phyloP scores from a whole-genome alignment of 1,284 basidiomycete species.

The Boletus semigastroideus region DNA sequence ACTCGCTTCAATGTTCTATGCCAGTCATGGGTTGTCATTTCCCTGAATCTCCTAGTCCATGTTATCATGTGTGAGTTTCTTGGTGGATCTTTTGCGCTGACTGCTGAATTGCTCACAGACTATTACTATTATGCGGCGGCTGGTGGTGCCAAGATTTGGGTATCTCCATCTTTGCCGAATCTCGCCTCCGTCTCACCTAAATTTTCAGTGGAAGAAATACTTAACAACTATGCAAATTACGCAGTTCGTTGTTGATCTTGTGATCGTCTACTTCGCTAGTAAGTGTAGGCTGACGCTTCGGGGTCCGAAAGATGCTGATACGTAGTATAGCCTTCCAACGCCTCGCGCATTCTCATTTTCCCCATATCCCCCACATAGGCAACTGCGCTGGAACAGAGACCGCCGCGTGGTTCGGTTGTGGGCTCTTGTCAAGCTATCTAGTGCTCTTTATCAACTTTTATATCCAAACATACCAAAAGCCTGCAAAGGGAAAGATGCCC shows the following conservation, averaged over 20 bases:
- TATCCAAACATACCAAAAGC: slow-evolving; percentile 79
- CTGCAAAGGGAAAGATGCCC: slow-evolving; percentile 42
- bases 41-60: slow-evolving; percentile 91
- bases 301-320: slow-evolving; percentile 10
- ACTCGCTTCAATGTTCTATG: slow-evolving; percentile 7
- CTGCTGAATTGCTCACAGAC: slow-evolving; percentile 48
- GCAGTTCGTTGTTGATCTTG: slow-evolving; percentile 91
- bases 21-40: slow-evolving; percentile 96
- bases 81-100: not conserved
- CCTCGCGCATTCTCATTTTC: slow-evolving; percentile 67
- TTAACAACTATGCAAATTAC: slow-evolving; percentile 94
- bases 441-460: slow-evolving; percentile 92
- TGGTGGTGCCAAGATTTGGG: slow-evolving; percentile 94
- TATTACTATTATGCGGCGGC: slow-evolving; percentile 98
- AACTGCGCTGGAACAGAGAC: slow-evolving; percentile 88
- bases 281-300: slow-evolving; percentile 38
- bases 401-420: slow-evolving; percentile 89
- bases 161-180: slow-evolving; percentile 38
- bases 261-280: slow-evolving; percentile 93
- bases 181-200: slow-evolving; percentile 2
- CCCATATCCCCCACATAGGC: slow-evolving; percentile 64
- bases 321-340: slow-evolving; percentile 75
- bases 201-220: slow-evolving; percentile 89
- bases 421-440: slow-evolving; percentile 86
- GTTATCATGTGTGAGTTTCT: slow-evolving; percentile 90